Evolutionary conservation across 139 green algal species (phyloP), one percentile per base, ranked within the genome.

Genomic region (Nannochloris sp.): DNA sequence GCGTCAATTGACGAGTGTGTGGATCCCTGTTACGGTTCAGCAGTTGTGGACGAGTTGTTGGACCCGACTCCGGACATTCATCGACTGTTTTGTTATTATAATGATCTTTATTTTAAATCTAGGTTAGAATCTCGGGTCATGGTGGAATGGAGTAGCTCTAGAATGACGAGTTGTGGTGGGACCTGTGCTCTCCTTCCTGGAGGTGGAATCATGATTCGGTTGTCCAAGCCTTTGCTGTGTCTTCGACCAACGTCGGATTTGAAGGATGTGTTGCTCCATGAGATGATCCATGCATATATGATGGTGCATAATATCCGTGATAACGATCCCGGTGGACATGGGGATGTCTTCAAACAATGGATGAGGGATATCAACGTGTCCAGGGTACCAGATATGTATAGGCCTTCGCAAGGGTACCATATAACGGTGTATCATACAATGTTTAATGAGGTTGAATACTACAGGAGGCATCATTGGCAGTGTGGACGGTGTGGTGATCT

Each of bases 91-190:
- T 16, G 58, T 10, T 67, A 85, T 53, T 93, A 90, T 74, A 85
- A 83, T 46, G 24, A 72, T 2, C 48, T 93, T 0, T 94, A 93
- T 60, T 93, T 93, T 40, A 60, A 79, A 12, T 46, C 60, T 15
- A 67, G 58, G 3, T 67, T 92, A 0, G 77, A 69, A 2, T 81
- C 34, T 40, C 34, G 74, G 12, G 83, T 74, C 62, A 80, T 51
- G 0, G 88, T 95, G 2, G 75, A 92, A 55, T 95, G 88, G 88
- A 84, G 71, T 62, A 83, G 60, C 16, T 61, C 37, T 3, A 65
- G 84, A 2, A 95, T 95, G 88, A 95, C 88, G 0, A 46, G 74
- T 72, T 94, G 73, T 72, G 86, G 81, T 4, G 86, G 86, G 9
- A 67, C 78, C 2, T 93, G 86, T 60, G 48, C 75, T 46, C 85